Conservation (phyloP, 1,139 yeast species). For the Yamadazyma oceani region DNA sequence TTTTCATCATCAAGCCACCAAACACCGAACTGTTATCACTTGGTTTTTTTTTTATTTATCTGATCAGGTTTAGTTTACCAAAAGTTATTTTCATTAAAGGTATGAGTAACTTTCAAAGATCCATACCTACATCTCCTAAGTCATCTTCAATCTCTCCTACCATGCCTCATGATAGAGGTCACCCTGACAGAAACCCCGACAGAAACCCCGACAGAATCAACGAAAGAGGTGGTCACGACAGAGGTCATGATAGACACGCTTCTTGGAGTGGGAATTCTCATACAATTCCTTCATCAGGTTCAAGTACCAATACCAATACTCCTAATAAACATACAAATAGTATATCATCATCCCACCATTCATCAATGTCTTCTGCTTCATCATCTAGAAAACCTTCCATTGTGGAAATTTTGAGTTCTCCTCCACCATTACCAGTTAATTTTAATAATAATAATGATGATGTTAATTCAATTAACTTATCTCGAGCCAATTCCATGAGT, state of each 20-base stretch:
- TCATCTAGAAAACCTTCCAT: slow-evolving; percentile 65
- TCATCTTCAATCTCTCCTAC: slow-evolving; percentile 5
- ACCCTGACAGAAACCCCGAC: slow-evolving; percentile 1
- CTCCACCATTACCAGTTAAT: slow-evolving; percentile 63
- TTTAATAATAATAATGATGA: slow-evolving; percentile 29
- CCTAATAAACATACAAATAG: slow-evolving; percentile 1
- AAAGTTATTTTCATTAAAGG: too few relatives aligned
- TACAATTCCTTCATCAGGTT: not conserved
- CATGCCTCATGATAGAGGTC: slow-evolving; percentile 11
- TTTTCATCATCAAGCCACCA: not conserved
- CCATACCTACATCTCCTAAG: slow-evolving; percentile 19
- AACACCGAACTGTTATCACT: not conserved
- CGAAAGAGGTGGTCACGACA: not conserved
- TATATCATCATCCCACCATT: slow-evolving; percentile 4
- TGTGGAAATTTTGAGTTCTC: slow-evolving; percentile 79
- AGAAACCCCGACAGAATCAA: slow-evolving; percentile 10
- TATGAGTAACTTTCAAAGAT: slow-evolving; percentile 14
- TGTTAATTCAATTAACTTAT: slow-evolving; percentile 39
- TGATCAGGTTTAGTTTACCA: too few relatives aligned
- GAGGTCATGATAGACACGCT: not conserved
- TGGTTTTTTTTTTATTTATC: not conserved
- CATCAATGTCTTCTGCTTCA: slow-evolving; percentile 4
- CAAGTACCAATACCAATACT: not conserved
- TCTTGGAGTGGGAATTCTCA: slow-evolving; percentile 3
- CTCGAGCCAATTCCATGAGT: slow-evolving; percentile 44